Base-by-base conservation (phyloP, 495 filamentous ascomycete genomes). In the Lindgomyces ingoldianus region DNA sequence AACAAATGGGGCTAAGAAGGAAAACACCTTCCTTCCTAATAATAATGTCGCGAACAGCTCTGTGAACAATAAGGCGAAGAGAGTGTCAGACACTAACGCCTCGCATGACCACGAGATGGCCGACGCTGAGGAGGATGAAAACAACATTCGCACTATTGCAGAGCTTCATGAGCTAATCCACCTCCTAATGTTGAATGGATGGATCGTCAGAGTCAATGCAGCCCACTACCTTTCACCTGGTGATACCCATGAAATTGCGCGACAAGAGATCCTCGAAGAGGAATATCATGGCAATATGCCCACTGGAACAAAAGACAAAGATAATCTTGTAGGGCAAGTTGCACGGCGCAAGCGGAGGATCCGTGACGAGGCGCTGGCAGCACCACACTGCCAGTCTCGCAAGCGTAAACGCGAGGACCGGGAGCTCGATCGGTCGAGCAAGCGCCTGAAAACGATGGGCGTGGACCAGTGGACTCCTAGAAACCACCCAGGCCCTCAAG, bases 101-200 rank as follows among this genome's bases (percentile, higher is more conserved):
- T 3, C 6, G 41, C 18, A 27, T 19, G 51, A 44, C 29, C 12
- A 26, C 49, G 21, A 30, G 2, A 14, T 16, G n/a, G 46, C 8
- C 39, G 26, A 49, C 18, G 45, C 24, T 19, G 46, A 53, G 10
- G 54, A 59, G 14, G 27, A 51, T 21, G 49, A 51, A 19, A 55
- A 42, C 16, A 44, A 18, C 16, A 62, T 63, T 19, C 11, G 36
- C 19, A 58, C 65, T 16, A 29, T 47, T 12, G 30, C 42, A 8
- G 58, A 62, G n/a, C 47, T 68, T 6, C 30, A 62, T 21, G 47
- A 22, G 0, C 52, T 59, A 33, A 26, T 68, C 12, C 21, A 68
- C 21, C 29, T n/a, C n/a, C 36, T 68, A 8, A 58, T 62, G 39
- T 11, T 33, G 3, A 6, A 52, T 2, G 65, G 65, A 12, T 68